Evolutionary conservation across 2,329 filamentous ascomycete genomes (phyloP).

Genomic region (Arthroderma sp.): DNA sequence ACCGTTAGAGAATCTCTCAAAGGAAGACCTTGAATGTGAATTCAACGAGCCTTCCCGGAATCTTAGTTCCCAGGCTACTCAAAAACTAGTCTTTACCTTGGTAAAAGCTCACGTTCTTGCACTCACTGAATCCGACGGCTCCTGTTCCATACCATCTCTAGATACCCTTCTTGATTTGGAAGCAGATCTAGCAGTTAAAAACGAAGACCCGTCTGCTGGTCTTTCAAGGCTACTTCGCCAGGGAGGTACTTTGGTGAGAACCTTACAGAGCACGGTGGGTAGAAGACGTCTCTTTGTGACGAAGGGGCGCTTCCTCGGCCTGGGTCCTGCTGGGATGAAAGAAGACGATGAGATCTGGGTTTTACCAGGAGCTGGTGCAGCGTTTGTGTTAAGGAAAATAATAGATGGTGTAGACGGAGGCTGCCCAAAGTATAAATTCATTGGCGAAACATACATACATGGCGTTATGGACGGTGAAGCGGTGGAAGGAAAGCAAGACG

Average conservation of each 20-base stretch:
- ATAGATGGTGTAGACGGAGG: background rate
- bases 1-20: background rate
- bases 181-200: background rate
- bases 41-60: background rate
- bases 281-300: conserved; percentile 12
- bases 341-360: conserved; percentile 12
- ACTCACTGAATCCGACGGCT: background rate
- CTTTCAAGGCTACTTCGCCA: background rate
- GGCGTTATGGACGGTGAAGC: conserved; percentile 14
- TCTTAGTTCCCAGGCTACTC: background rate
- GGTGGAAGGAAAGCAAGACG: conserved; percentile 3
- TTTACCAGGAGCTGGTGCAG: conserved; percentile 11
- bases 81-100: background rate
- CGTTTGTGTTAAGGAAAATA: conserved; percentile 9
- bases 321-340: conserved; percentile 7
- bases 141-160: background rate
- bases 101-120: background rate
- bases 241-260: conserved; percentile 1
- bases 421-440: conserved; percentile 5
- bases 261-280: conserved; percentile 7
- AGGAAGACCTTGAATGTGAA: background rate
- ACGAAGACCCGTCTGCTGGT: background rate
- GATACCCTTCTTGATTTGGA: background rate
- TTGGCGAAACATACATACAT: conserved; percentile 16
- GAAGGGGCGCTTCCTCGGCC: conserved; percentile 10